phyloP scores from a whole-genome alignment of 768 basidiomycete genomes.

The Leccinum pellstonianum region DNA sequence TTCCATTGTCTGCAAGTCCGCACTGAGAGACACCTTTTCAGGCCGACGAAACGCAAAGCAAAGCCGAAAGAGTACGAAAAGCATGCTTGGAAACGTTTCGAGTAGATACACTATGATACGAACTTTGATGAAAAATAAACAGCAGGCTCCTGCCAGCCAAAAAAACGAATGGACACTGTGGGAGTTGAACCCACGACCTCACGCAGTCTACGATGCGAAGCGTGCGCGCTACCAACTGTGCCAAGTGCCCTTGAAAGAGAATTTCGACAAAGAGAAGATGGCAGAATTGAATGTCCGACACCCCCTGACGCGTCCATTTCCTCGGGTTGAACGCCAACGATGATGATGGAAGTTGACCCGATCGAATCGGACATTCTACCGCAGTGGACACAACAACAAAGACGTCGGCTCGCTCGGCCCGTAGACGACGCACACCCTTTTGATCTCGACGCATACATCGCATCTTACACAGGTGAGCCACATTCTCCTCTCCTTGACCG shows the following conservation, averaged over 20 bases:
- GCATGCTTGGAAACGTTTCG: slow-evolving; percentile 76
- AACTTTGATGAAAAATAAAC: not conserved
- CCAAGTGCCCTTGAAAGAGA: slow-evolving; percentile 24
- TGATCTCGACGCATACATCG: slow-evolving; percentile 78
- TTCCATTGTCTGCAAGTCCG: slow-evolving; percentile 13
- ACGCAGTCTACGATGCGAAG: slow-evolving; percentile 31
- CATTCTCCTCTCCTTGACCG: not conserved
- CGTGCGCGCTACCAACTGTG: slow-evolving; percentile 36
- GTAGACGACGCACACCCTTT: slow-evolving; percentile 84
- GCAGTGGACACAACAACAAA: slow-evolving; percentile 9
- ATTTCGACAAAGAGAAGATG: rapidly evolving
- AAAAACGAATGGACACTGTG: slow-evolving; percentile 31
- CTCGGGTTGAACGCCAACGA: not conserved
- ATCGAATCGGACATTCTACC: slow-evolving; percentile 27
- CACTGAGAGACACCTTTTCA: slow-evolving; percentile 7
- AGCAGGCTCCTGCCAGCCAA: too few species aligned
- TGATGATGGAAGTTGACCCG: slow-evolving; percentile 32
- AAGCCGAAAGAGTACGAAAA: slow-evolving; percentile 71
- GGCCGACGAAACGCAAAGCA: slow-evolving; percentile 34
- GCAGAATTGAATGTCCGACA: not conserved
- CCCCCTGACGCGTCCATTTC: slow-evolving; percentile 5
- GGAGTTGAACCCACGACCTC: slow-evolving; percentile 36
- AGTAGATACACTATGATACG: slow-evolving; percentile 25
- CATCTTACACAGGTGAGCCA: slow-evolving; percentile 49
- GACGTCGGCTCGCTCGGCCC: slow-evolving; percentile 36